phyloP scores from a whole-genome alignment of 352 stramenopile species.

The Phytophthora foliorum region DNA sequence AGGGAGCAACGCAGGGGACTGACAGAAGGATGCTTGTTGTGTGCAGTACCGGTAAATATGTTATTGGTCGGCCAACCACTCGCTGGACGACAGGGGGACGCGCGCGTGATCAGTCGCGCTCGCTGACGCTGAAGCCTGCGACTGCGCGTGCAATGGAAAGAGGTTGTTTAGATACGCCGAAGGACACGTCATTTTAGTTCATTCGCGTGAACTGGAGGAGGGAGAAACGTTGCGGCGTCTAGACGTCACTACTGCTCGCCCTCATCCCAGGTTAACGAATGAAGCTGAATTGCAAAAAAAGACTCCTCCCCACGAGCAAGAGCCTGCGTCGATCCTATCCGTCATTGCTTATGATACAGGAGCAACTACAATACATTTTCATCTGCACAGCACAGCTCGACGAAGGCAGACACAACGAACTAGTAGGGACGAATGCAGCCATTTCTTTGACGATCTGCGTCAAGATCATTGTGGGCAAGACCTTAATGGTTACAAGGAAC shows the following conservation, averaged over 20 bases:
- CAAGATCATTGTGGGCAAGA: neutral
- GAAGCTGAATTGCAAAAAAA: conserved; percentile 68
- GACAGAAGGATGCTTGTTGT: conserved; percentile 2
- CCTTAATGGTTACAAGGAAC: neutral
- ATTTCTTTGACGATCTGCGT: conserved; percentile 14
- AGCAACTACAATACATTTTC: neutral
- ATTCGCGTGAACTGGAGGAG: conserved; percentile 32
- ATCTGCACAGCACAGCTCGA: too few species aligned
- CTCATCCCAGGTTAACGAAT: conserved; percentile 55
- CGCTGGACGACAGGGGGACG: conserved; percentile 39
- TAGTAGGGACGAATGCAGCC: neutral
- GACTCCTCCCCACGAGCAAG: conserved; percentile 17
- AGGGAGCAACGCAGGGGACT: neutral
- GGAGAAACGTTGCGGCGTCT: conserved; percentile 21
- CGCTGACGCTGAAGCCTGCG: conserved; percentile 41
- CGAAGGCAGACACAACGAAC: too few species aligned
- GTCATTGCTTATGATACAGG: conserved; percentile 20
- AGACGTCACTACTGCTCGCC: conserved; percentile 13
- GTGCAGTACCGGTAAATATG: conserved; percentile 74
- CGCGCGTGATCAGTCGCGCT: conserved; percentile 40
- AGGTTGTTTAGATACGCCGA: conserved; percentile 66
- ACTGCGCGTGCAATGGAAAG: conserved; percentile 51
- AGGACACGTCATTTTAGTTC: conserved; percentile 58
- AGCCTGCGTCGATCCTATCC: conserved; percentile 13
- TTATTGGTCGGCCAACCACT: conserved; percentile 59